Conservation (phyloP, 805 yeast species). For the Candida verbasci region DNA sequence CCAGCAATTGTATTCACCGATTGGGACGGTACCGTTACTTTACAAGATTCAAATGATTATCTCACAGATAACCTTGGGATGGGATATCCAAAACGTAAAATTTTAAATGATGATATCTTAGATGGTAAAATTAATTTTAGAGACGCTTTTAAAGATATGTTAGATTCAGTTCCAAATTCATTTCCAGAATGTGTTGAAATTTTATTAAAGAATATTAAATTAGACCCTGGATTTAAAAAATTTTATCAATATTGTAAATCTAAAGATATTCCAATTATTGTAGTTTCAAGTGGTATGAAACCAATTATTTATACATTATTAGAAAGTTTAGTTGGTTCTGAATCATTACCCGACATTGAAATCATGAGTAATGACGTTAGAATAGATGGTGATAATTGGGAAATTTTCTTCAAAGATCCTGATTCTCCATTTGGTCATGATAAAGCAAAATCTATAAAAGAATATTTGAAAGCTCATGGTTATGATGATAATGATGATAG, state of each 20-base stretch:
- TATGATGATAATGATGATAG: constrained; percentile 22
- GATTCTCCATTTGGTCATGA: constrained; percentile 92
- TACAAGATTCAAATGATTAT: constrained; percentile 91
- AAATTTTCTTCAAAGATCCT: constrained; percentile 74
- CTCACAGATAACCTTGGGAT: constrained; percentile 87
- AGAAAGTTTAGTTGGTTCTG: constrained; percentile 68
- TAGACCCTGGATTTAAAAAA: constrained; percentile 87
- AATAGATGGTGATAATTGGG: constrained; percentile 59
- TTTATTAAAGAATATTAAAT: constrained; percentile 57
- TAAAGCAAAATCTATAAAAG: constrained; percentile 75
- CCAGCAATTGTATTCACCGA: constrained; percentile 89
- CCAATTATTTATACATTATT: constrained; percentile 83
- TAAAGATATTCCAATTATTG: constrained; percentile 74
- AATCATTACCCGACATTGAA: constrained; percentile 65
- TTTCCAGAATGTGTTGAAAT: constrained; percentile 76
- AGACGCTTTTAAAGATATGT: constrained; percentile 81
- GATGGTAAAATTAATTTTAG: constrained; percentile 66
- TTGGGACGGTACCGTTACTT: constrained; percentile 96
- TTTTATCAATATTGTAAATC: constrained; percentile 76
- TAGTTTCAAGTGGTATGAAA: constrained; percentile 90
- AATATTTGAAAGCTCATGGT: constrained; percentile 31
- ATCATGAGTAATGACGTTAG: constrained; percentile 79
- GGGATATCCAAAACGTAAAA: constrained; percentile 64
- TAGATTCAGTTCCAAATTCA: constrained; percentile 71
- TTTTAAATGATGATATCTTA: constrained; percentile 67